These are phyloP conservation scores for Coemansia sp. DNA, from an alignment of 192 early-diverging fungal species.

Conservation along the genomic window DNA sequence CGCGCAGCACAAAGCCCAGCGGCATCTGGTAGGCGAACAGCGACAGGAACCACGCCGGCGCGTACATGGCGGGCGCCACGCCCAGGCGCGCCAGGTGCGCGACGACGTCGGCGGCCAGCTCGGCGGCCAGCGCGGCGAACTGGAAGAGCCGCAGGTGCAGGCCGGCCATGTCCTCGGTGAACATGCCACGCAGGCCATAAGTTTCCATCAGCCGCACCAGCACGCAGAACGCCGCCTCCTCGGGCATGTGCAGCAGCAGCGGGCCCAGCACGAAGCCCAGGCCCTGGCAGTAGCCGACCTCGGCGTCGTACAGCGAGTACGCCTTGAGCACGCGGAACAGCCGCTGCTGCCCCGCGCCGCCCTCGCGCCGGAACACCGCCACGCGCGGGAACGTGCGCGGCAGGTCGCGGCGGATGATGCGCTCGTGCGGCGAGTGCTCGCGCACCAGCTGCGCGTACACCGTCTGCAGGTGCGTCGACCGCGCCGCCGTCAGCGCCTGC, in stretches of 20 bases:
- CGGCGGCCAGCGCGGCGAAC: constrained; percentile 85
- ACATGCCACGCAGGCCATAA: constrained; percentile 91
- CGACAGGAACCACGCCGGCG: constrained; percentile 99
- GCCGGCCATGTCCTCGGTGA: constrained; percentile 86
- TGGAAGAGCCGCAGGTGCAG: constrained; percentile 88
- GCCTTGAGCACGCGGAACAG: constrained; percentile 92
- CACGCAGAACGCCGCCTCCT: constrained; percentile 95
- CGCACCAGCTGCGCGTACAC: constrained; percentile 76
- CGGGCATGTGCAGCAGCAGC: constrained; percentile 87
- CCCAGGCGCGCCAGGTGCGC: constrained; percentile 84
- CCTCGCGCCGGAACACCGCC: constrained; percentile 79
- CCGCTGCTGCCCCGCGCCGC: constrained; percentile 86
- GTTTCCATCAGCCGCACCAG: constrained; percentile 87
- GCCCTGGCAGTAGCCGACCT: constrained; percentile 98
- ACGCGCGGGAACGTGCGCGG: constrained; percentile 89
- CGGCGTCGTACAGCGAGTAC: constrained; percentile 87
- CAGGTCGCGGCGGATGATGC: constrained; percentile 84
- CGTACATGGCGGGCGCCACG: constrained; percentile 90
- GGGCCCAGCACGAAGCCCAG: constrained; percentile 92
- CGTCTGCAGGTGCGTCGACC: constrained; percentile 67
- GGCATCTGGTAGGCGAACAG: constrained; percentile 98
- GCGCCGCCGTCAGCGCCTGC: constrained; percentile 84
- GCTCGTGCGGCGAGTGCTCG: constrained; percentile 52
- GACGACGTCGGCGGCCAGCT: constrained; percentile 86
- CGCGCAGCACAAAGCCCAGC: constrained; percentile 82